Base-by-base conservation (phyloP, 768 basidiomycete genomes). In the Hericium coralloides region DNA sequence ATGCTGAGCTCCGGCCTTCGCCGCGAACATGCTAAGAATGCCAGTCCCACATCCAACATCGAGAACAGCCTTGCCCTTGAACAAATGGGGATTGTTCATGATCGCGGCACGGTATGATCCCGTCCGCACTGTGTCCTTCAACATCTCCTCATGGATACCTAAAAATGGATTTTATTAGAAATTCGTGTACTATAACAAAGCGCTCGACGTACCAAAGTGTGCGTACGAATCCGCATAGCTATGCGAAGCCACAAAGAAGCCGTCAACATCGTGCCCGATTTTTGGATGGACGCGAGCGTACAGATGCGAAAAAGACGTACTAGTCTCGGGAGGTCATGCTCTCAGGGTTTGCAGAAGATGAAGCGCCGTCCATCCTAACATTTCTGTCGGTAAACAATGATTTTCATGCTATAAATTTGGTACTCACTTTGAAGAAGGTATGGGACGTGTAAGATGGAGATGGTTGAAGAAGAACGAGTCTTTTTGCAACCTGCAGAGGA, bases 101-200 rank as follows among this genome's bases (percentile, higher is more conserved):
- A 99, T 98, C 60, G 95, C 92, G 58, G 85, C 79, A 62, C 92
- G 87, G 80, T 99, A 99, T 45, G 94, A 92, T 37, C 92, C 85
- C 48, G 97, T 99, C 60, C 97, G 87, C 63, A 99, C 93, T 39
- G 77, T 74, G 73, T 99, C 97, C 74, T 99, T 99, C 71, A 99
- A 74, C 97, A 99, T 99, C 76, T 99, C 97, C 74, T 98, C 95
- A 70, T 98, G 95, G 65, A 98, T 97, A 58, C 94, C 93, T 97
- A 64, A 20, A 38, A 12, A 60, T 31, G 37, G 8, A 18, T 49
- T 47, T 45, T 31, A 9, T 31, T 49, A 45, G 10, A 36, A 14
- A 31, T 23, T 58, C 20, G 20, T 12, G 14, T 20, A 12, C 22
- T 41, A 22, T 23, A 25, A 20, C 50, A 36, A 17, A 10, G 25